These are phyloP conservation scores for Coemansia sp. DNA, from an alignment of 192 early-diverging fungal genomes.

Conservation along the genomic window DNA sequence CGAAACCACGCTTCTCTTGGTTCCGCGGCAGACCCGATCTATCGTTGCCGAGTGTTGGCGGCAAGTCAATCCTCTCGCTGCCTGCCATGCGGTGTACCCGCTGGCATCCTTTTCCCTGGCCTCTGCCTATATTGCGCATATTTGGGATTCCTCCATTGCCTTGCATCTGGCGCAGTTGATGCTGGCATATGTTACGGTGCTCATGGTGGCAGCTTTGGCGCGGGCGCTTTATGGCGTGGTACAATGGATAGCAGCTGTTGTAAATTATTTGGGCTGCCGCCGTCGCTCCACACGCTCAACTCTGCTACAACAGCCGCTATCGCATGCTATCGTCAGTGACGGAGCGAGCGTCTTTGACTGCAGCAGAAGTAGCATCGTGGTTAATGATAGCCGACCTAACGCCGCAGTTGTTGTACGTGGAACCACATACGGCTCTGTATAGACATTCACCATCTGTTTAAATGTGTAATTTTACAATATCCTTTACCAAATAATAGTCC, in stretches of 20 bases:
- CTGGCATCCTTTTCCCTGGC: conserved; percentile 34
- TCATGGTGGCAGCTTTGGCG: not conserved
- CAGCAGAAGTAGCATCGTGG: not conserved
- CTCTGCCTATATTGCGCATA: conserved; percentile 22
- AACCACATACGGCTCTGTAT: not conserved
- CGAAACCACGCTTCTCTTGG: not conserved
- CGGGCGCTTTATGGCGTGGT: not conserved
- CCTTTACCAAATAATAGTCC: no score
- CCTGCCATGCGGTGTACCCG: conserved; percentile 11
- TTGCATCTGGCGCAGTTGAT: conserved; percentile 10
- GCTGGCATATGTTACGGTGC: not conserved
- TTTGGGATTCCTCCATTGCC: conserved; percentile 22
- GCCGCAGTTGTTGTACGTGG: not conserved
- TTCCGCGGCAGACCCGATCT: not conserved
- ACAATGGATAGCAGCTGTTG: not conserved
- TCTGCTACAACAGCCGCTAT: not conserved
- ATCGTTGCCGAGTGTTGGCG: not conserved
- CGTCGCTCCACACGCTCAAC: not conserved
- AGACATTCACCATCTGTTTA: not conserved
- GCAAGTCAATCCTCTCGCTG: not conserved
- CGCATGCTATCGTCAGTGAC: not conserved
- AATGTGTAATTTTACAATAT: not conserved
- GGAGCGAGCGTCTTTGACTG: not conserved
- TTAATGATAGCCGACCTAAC: not conserved
- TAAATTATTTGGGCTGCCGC: not conserved